Conservation (phyloP, 2,329 filamentous ascomycete genomes). For the Apiospora marii region DNA sequence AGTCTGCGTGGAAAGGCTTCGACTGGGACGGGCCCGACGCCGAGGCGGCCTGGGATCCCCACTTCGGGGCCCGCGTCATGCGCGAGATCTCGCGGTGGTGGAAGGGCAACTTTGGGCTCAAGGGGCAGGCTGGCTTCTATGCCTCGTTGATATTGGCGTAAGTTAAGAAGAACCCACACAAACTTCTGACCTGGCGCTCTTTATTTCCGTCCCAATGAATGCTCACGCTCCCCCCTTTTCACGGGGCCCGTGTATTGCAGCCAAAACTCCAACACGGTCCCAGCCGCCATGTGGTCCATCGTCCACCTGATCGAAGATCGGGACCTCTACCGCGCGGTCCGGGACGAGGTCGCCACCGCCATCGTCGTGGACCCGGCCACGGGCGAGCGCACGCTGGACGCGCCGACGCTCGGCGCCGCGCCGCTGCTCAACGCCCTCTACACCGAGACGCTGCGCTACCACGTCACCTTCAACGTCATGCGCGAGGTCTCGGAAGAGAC, state of each 20-base stretch:
- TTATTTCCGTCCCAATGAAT: too few relatives aligned
- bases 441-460: constrained; percentile 39
- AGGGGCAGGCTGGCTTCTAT: constrained; percentile 21
- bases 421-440: constrained; percentile 40
- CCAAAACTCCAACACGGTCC: constrained; percentile 41
- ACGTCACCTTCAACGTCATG: constrained; percentile 36
- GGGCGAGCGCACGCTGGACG: constrained; percentile 31
- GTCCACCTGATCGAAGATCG: constrained; percentile 40
- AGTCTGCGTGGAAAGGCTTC: constrained; percentile 29
- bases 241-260: constrained; percentile 14
- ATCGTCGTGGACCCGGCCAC: constrained; percentile 27
- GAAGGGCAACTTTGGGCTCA: constrained; percentile 30
- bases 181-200: neutral
- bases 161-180: neutral
- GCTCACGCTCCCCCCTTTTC: neutral
- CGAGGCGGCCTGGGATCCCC: constrained; percentile 39
- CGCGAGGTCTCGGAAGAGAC: constrained; percentile 34
- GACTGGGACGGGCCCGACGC: constrained; percentile 31
- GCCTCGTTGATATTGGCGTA: constrained; percentile 29
- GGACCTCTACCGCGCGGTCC: constrained; percentile 32
- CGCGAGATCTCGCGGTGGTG: constrained; percentile 35
- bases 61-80: constrained; percentile 36
- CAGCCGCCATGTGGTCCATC: constrained; percentile 39
- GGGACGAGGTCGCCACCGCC: constrained; percentile 33
- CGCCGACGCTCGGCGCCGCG: constrained; percentile 31